These are phyloP conservation scores for Lactarius deliciosus DNA, from an alignment of 768 basidiomycete species.

Conservation along the genomic window DNA sequence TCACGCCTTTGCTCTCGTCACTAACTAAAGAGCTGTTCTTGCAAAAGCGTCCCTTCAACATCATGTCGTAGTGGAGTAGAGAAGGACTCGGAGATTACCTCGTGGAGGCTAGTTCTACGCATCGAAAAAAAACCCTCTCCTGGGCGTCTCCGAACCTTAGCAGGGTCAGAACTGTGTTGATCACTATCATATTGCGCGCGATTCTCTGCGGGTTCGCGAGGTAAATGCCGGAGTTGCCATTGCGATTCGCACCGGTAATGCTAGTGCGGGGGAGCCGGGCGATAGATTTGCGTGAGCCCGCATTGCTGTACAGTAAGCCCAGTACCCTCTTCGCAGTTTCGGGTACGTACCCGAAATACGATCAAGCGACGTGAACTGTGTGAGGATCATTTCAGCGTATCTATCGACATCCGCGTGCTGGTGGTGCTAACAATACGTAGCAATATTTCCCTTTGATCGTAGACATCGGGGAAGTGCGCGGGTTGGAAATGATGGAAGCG, in stretches of 20 bases:
- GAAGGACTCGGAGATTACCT: slow-evolving; percentile 41
- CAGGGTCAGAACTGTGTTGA: slow-evolving; percentile 71
- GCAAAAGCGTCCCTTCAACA: neutral
- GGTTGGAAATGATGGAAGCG: slow-evolving; percentile 59
- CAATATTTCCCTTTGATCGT: slow-evolving; percentile 57
- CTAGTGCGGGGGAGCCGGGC: slow-evolving; percentile 58
- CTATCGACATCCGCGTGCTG: slow-evolving; percentile 78
- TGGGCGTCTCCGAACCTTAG: slow-evolving; percentile 61
- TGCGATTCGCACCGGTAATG: slow-evolving; percentile 70
- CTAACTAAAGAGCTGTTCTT: slow-evolving; percentile 85
- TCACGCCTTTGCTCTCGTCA: slow-evolving; percentile 85
- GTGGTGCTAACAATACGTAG: slow-evolving; percentile 75
- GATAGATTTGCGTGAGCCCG: slow-evolving; percentile 63
- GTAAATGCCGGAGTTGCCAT: slow-evolving; percentile 75
- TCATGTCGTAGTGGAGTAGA: neutral
- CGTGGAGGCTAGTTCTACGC: slow-evolving; percentile 78
- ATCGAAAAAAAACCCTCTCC: slow-evolving; percentile 73
- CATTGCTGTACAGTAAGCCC: slow-evolving; percentile 49
- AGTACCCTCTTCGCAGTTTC: slow-evolving; percentile 60
- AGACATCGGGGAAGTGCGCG: slow-evolving; percentile 57
- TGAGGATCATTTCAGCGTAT: slow-evolving; percentile 75
- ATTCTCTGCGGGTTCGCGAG: slow-evolving; percentile 72
- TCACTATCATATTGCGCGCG: slow-evolving; percentile 65
- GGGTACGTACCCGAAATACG: slow-evolving; percentile 75
- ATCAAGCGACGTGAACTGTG: slow-evolving; percentile 71